Evolutionary conservation across 345 rosid genomes (phyloP).

Genomic region (Lepidium africanum): DNA sequence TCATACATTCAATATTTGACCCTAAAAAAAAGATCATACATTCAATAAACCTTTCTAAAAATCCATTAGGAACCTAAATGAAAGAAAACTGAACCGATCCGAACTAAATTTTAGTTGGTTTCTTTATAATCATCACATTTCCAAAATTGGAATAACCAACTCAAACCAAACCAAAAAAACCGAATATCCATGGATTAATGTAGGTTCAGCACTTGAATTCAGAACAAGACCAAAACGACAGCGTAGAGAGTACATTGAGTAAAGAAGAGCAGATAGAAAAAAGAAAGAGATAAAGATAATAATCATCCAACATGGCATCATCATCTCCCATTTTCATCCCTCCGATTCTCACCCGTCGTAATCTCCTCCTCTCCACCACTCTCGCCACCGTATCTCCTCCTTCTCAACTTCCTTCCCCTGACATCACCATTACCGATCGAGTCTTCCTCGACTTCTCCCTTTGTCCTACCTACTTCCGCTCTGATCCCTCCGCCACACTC

Average conservation of each 20-base stretch:
- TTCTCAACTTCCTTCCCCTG: conserved; percentile 22
- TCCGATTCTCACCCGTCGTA: conserved; percentile 26
- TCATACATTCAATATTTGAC: no score
- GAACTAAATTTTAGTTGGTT: no score
- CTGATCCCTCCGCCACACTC: conserved; percentile 35
- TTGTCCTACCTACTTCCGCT: conserved; percentile 66
- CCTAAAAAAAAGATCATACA: no score
- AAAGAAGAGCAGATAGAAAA: background rate
- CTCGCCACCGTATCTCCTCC: conserved; percentile 33
- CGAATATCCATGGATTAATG: no score
- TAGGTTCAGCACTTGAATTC: no score
- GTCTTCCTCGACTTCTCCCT: conserved; percentile 84
- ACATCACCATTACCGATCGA: conserved; percentile 82
- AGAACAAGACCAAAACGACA: background rate
- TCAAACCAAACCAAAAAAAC: no score
- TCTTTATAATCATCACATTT: no score
- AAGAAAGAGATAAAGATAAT: background rate
- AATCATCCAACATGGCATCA: conserved; percentile 27
- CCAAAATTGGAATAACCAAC: no score
- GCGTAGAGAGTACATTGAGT: background rate
- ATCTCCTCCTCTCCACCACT: conserved; percentile 38
- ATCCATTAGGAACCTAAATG: no score
- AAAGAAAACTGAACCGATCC: no score
- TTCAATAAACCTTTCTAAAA: no score
- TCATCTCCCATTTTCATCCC: conserved; percentile 19